Evolutionary conservation across 164 flowering plant genomes (phyloP), one percentile per base, ranked within the genome.

Genomic region (Platanus orientalis): DNA sequence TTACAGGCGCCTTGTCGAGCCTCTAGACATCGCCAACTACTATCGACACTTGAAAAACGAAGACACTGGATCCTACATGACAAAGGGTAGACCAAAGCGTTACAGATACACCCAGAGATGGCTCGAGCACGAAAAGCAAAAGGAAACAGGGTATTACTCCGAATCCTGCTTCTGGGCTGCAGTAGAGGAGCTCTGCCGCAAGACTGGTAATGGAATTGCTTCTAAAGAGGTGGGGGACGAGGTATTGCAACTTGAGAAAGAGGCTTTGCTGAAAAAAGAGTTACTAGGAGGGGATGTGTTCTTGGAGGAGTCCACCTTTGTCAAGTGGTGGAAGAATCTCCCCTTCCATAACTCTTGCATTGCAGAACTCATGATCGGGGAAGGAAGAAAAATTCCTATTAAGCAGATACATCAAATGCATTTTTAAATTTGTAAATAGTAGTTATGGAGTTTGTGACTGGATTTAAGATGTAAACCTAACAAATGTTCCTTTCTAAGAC

Each of bases 1-100:
- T 62, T 89, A 72, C 59, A 80, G 92, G 25, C 75, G 81, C 28
- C 67, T 83, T 6, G 77, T 83, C n/a, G 98, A 92, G 73, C 96
- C 95, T 20, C 68, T 92, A 48, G 98, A 92, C 63, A 88, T 92
- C 2, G 96, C 96, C 42, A 92, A 92, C 68, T 92, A 84, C 72
- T 87, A 92, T 44, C 64, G 98, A 21, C 95, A 92, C 66, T 65
- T 52, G 24, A 80, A 72, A 81, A 76, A 83, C 40, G 84, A 84
- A 28, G 92, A 84, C 68, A 79, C 87, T 2, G 92, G 92, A 16
- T 71, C 92, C 7, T 92, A 92, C 66, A 27, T 81, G 84, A 45
- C 1, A 19, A 74, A 66, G 47, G 89, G 79, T 20, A 79, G 96
- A 74, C 96, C 96, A 1, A 76, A 28, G 58, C 84, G 94, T n/a